Evolutionary conservation across 1,139 yeast species (phyloP).

Genomic region (Suhomyces panamericanus): DNA sequence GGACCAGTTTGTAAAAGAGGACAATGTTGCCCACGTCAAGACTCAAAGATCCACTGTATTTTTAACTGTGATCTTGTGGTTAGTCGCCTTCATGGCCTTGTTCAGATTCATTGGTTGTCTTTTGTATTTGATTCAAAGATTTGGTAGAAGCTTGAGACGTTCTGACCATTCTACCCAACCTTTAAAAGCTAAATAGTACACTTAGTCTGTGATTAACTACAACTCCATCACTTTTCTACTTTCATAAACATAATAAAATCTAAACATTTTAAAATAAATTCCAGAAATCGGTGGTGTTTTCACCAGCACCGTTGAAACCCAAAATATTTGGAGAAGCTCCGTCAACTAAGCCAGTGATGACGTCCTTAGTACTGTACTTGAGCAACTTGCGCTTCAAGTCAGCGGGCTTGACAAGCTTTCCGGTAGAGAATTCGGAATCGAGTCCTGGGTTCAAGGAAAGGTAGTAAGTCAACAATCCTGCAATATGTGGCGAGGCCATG

Average conservation of each 20-base stretch:
- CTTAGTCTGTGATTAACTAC: not conserved
- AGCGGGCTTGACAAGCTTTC: slow-evolving; percentile 29
- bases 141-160: slow-evolving; percentile 17
- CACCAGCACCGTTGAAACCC: slow-evolving; percentile 30
- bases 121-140: slow-evolving; percentile 51
- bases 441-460: slow-evolving; percentile 87
- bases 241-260: not conserved
- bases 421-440: slow-evolving; percentile 54
- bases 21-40: slow-evolving; percentile 15
- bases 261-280: not conserved
- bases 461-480: slow-evolving; percentile 86
- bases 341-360: slow-evolving; percentile 25
- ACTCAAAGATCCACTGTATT: slow-evolving; percentile 44
- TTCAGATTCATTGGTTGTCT: slow-evolving; percentile 71
- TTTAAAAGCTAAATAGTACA: not conserved
- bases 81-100: slow-evolving; percentile 77
- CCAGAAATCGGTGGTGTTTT: slow-evolving; percentile 26
- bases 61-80: slow-evolving; percentile 74
- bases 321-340: slow-evolving; percentile 24
- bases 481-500: slow-evolving; percentile 98
- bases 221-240: not conserved
- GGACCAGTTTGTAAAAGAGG: slow-evolving; percentile 31
- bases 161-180: slow-evolving; percentile 9
- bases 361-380: slow-evolving; percentile 39
- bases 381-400: slow-evolving; percentile 38